Evolutionary conservation across 192 early-diverging fungal genomes (phyloP), one percentile per base, ranked within the genome.

Genomic region (Podila clonocystis): DNA sequence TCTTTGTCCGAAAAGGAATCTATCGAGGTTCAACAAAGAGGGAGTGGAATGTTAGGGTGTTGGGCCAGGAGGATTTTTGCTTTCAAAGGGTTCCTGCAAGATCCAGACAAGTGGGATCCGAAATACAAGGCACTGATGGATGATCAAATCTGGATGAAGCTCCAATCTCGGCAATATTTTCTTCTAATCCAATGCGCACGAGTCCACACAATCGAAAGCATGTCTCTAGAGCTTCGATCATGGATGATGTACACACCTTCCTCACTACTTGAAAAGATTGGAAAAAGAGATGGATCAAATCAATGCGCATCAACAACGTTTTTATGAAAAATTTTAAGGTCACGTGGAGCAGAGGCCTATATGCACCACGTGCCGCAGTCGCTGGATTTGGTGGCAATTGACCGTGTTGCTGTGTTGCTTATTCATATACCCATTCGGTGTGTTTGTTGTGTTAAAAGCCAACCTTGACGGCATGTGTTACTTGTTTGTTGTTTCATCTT

Each of bases 201-300:
- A 45, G n/a, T n/a, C 11, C 15, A 12, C 41, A 45, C 41, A 45
- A 15, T 45, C 13, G 13, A 45, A 0, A 45, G 41, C 2, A 45
- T 17, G 41, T 12, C 12, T 3, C 11, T 17, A 15, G 41, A 45
- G 41, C 15, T 15, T 45, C 41, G 41, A 45, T 45, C 48, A 48
- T 19, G 49, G 28, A 24, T 8, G 19, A 49, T 28, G 0, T 24
- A 66, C 67, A 17, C 62, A 83, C 82, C 86, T 87, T 87, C 86
- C 83, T 87, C 86, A 87, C 86, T 85, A 85, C 84, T 85, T 85
- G 83, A 71, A 75, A 70, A 80, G 79, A 82, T 60, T 55, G 68
- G 72, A 74, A 70, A 78, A 73, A 71, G 67, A 72, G 75, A 71
- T 61, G 55, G 66, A 80, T 68, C 70, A 66, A 63, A 50, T 45